phyloP scores from a whole-genome alignment of 805 yeast genomes.

The Ogataea wickerhamii region DNA sequence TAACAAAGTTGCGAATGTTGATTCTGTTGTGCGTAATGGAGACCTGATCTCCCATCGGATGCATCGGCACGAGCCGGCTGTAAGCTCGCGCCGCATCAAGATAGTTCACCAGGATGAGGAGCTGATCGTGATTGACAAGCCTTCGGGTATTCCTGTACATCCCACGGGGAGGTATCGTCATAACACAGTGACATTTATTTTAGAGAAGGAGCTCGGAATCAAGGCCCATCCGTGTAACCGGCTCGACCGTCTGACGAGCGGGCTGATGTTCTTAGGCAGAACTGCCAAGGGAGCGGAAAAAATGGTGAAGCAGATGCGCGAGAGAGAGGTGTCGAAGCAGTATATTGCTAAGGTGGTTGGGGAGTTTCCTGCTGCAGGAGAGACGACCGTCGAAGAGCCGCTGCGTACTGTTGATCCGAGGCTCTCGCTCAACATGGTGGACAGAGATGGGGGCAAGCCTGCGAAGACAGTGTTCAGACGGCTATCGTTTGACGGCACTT shows the following conservation, averaged over 20 bases:
- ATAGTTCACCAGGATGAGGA: slow-evolving; percentile 74
- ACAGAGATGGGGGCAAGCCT: slow-evolving; percentile 53
- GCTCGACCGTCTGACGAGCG: slow-evolving; percentile 87
- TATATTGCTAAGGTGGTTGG: slow-evolving; percentile 89
- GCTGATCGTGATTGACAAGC: slow-evolving; percentile 83
- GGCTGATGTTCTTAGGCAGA: slow-evolving; percentile 87
- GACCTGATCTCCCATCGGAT: slow-evolving; percentile 74
- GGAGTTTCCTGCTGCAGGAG: slow-evolving; percentile 60
- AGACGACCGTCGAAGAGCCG: slow-evolving; percentile 60
- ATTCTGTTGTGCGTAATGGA: slow-evolving; percentile 72
- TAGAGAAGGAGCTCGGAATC: slow-evolving; percentile 65
- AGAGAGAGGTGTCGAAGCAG: slow-evolving; percentile 71
- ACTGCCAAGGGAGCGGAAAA: slow-evolving; percentile 73
- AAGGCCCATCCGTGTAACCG: slow-evolving; percentile 83
- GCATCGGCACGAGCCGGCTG: slow-evolving; percentile 91
- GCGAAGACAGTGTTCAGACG: slow-evolving; percentile 71
- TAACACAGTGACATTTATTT: slow-evolving; percentile 70
- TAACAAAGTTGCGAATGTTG: slow-evolving; percentile 56
- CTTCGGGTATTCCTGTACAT: slow-evolving; percentile 93
- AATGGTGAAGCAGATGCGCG: slow-evolving; percentile 67
- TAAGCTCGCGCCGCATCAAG: slow-evolving; percentile 53
- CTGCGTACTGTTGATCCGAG: slow-evolving; percentile 70
- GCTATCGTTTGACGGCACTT: slow-evolving; percentile 61
- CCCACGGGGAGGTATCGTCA: slow-evolving; percentile 86
- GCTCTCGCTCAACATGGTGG: slow-evolving; percentile 61